A percentile compares a stretch with the other conserved stretches of the same genome.
These are phyloP conservation scores for Torulaspora quercuum DNA, from an alignment of 805 yeast species.

Conservation along the genomic window DNA sequence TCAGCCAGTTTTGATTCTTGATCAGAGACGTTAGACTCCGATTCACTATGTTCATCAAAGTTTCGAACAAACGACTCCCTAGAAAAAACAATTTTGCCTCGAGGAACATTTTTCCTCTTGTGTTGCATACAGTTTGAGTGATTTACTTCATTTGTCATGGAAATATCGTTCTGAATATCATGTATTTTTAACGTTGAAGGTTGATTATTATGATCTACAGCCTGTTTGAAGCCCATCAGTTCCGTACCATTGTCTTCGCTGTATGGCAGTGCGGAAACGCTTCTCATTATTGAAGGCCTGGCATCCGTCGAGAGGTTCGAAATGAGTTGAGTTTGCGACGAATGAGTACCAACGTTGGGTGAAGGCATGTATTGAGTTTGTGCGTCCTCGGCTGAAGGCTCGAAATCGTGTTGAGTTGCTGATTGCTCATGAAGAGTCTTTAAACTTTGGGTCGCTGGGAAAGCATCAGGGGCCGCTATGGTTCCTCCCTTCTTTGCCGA, in stretches of 20 bases:
- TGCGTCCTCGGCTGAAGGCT: too few species aligned
- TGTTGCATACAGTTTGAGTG: not conserved
- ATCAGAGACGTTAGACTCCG: constrained; percentile 3
- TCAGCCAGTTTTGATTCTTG: not conserved
- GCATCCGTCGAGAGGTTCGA: too few species aligned
- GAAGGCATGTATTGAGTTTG: too few species aligned
- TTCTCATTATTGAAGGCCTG: too few species aligned
- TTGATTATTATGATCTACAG: not conserved
- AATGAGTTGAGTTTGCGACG: too few species aligned
- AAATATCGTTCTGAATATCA: constrained; percentile 17
- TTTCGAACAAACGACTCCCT: constrained; percentile 25
- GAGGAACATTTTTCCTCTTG: not conserved
- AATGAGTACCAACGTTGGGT: too few species aligned
- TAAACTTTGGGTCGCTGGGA: too few species aligned
- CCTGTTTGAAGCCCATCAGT: not conserved
- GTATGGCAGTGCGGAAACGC: not conserved
- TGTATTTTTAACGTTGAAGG: constrained; percentile 17
- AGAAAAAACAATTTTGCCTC: constrained; percentile 13
- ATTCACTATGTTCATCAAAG: constrained; percentile 20
- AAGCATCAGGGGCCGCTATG: too few species aligned
- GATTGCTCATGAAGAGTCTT: too few species aligned
- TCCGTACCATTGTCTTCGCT: not conserved
- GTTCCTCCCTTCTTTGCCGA: too few species aligned
- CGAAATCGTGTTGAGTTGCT: too few species aligned
- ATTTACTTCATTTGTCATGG: too few species aligned